phyloP scores from a whole-genome alignment of 768 basidiomycete genomes.

The Crucibulum laeve region DNA sequence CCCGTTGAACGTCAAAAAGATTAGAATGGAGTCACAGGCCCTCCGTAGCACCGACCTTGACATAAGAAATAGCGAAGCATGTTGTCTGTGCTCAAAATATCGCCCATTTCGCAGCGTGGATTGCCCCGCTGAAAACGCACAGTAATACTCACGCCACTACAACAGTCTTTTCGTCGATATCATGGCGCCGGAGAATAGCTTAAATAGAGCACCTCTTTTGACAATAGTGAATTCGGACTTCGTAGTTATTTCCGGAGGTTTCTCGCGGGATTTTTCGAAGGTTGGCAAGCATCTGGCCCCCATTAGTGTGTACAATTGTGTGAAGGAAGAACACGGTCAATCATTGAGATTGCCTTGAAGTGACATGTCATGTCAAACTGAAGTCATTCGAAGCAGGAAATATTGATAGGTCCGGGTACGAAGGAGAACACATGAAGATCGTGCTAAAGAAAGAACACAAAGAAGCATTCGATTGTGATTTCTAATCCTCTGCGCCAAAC shows the following conservation, averaged over 20 bases:
- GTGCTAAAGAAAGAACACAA: not conserved
- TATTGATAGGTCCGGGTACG: conserved; percentile 1
- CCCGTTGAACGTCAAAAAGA: not conserved
- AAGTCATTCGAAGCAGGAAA: not conserved
- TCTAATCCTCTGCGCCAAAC: not conserved
- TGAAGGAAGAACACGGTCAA: not conserved
- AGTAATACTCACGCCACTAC: conserved; percentile 8
- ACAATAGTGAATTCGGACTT: conserved; percentile 9
- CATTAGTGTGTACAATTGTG: not conserved
- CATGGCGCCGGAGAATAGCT: too few relatives aligned
- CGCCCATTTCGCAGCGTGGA: not conserved
- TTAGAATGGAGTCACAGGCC: conserved; percentile 5
- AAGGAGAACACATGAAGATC: not conserved
- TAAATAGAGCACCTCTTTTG: too few relatives aligned
- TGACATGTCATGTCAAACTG: conserved; percentile 2
- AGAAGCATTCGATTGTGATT: not conserved
- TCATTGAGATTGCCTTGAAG: not conserved
- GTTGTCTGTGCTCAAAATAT: not conserved
- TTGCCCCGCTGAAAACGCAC: not conserved
- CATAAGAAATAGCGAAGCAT: not conserved
- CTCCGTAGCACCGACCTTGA: not conserved
- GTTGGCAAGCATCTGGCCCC: not conserved
- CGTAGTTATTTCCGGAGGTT: conserved; percentile 4
- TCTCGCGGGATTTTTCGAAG: conserved; percentile 6
- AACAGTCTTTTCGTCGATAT: too few relatives aligned